Conservation (phyloP, 2,329 filamentous ascomycete species). For the Tolypocladium inflatum region DNA sequence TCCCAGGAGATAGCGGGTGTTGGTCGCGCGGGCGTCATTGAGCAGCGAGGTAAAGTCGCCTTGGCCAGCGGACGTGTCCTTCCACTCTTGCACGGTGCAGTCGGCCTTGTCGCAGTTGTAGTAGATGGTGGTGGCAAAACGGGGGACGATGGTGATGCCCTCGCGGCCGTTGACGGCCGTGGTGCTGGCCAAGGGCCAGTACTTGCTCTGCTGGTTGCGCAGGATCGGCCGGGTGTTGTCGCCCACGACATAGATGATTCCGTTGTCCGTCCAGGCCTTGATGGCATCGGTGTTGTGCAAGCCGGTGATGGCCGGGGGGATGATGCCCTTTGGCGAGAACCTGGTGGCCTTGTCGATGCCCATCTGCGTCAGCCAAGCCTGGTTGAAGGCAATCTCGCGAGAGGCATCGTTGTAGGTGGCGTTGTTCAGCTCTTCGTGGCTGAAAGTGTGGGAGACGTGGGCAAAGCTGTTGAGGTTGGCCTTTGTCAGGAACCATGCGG, state of each 20-base stretch:
- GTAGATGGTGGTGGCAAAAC: slow-evolving; percentile 54
- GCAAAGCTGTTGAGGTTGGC: slow-evolving; percentile 44
- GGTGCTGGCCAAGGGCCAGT: slow-evolving; percentile 46
- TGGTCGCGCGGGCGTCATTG: slow-evolving; percentile 38
- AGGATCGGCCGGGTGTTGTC: slow-evolving; percentile 51
- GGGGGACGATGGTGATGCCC: slow-evolving; percentile 47
- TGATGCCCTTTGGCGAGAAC: slow-evolving; percentile 45
- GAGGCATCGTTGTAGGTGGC: slow-evolving; percentile 46
- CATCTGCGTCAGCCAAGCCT: slow-evolving; percentile 45
- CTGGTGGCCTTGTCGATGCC: slow-evolving; percentile 34
- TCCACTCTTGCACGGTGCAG: slow-evolving; percentile 52
- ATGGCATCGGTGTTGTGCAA: slow-evolving; percentile 56
- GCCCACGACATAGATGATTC: slow-evolving; percentile 51
- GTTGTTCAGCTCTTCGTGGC: slow-evolving; percentile 48
- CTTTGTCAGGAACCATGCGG: slow-evolving; percentile 40
- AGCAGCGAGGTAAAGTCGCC: slow-evolving; percentile 44
- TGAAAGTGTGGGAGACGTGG: slow-evolving; percentile 54
- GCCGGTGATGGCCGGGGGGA: slow-evolving; percentile 55
- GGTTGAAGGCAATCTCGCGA: slow-evolving; percentile 51
- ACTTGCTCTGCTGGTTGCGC: slow-evolving; percentile 39
- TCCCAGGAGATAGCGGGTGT: slow-evolving; percentile 45
- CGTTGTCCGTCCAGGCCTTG: slow-evolving; percentile 47
- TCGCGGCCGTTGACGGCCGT: slow-evolving; percentile 41
- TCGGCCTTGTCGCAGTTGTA: slow-evolving; percentile 51
- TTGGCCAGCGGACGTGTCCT: slow-evolving; percentile 44